Evolutionary conservation across 1,139 yeast genomes (phyloP).

Genomic region (Candida mesenterica): DNA sequence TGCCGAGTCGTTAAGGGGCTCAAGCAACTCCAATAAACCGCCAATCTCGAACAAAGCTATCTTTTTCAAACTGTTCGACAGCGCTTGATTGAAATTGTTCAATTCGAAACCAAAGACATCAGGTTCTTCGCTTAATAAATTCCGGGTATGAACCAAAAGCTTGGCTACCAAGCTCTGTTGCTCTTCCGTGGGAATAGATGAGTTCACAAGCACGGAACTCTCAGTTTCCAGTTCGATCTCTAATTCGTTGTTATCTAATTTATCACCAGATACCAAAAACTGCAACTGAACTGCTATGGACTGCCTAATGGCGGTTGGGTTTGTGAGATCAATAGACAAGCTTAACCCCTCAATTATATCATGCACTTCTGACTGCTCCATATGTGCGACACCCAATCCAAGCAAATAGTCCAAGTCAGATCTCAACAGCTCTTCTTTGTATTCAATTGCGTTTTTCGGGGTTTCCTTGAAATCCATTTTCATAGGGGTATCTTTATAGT

Average conservation of each 20-base stretch:
- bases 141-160: constrained; percentile 19
- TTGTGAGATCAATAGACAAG: constrained; percentile 7
- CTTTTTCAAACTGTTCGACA: not conserved
- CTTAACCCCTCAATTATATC: constrained; percentile 16
- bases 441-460: constrained; percentile 6
- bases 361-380: constrained; percentile 19
- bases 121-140: constrained; percentile 14
- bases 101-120: constrained; percentile 8
- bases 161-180: constrained; percentile 6
- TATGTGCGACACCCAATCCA: constrained; percentile 8
- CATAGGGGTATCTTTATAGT: constrained; percentile 40
- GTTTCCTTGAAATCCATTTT: constrained; percentile 18
- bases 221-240: too few relatives aligned
- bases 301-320: not conserved
- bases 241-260: too few relatives aligned
- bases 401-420: constrained; percentile 25
- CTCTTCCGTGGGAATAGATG: constrained; percentile 1
- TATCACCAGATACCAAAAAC: not conserved
- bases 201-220: too few relatives aligned
- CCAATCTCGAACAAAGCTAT: not conserved
- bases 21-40: not conserved
- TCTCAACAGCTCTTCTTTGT: constrained; percentile 27
- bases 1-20: not conserved
- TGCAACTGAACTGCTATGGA: constrained; percentile 4
- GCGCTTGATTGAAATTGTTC: constrained; percentile 9